phyloP scores from a whole-genome alignment of 2,329 filamentous ascomycete genomes.

The Hymenoscyphus albidus region DNA sequence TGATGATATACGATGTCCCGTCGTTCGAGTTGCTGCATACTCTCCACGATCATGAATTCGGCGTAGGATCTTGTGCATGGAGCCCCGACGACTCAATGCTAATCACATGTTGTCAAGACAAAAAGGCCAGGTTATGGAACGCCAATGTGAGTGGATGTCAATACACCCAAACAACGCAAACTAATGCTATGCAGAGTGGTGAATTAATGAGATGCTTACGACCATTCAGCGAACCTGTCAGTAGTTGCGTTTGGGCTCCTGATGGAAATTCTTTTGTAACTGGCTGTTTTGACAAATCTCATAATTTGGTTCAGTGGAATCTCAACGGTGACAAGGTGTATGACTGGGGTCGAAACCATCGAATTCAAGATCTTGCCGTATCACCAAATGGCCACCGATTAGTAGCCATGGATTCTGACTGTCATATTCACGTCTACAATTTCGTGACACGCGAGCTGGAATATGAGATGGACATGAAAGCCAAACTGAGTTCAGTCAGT shows the following conservation, averaged over 20 bases:
- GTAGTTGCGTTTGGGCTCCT: constrained; percentile 82
- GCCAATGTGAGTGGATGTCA: constrained; percentile 49
- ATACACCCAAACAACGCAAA: background rate
- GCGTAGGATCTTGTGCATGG: constrained; percentile 81
- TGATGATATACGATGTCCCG: constrained; percentile 77
- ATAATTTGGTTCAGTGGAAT: constrained; percentile 68
- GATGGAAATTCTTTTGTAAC: constrained; percentile 76
- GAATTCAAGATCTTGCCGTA: constrained; percentile 81
- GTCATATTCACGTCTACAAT: constrained; percentile 77
- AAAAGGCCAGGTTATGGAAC: constrained; percentile 72
- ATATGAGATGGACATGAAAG: constrained; percentile 66
- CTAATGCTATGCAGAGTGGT: constrained; percentile 51
- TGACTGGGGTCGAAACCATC: constrained; percentile 66
- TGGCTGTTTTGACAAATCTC: constrained; percentile 66
- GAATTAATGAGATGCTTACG: constrained; percentile 59
- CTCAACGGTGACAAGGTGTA: constrained; percentile 57
- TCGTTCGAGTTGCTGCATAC: constrained; percentile 62
- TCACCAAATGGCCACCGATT: constrained; percentile 76
- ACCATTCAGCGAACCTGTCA: constrained; percentile 78
- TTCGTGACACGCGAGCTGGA: constrained; percentile 69
- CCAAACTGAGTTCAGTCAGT: constrained; percentile 71
- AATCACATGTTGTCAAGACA: constrained; percentile 77
- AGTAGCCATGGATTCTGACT: constrained; percentile 69
- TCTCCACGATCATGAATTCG: constrained; percentile 61
- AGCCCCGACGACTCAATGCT: constrained; percentile 87